Percentiles rank a stretch among this genome's conserved stretches.
Conservation (phyloP, 331 rosid species). For the Acacia concinna region DNA sequence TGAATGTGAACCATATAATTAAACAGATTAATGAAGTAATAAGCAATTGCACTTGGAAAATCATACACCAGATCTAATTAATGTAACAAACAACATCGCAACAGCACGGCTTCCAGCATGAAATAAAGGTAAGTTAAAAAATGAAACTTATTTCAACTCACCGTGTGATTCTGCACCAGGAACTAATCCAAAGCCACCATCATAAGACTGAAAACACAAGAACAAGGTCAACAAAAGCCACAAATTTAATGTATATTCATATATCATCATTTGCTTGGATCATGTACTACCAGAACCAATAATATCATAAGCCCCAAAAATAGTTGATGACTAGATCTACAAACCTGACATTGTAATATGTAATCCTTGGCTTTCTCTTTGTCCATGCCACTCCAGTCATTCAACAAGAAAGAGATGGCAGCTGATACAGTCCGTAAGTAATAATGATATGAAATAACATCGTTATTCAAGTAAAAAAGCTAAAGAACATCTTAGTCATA, state of each 20-base stretch:
- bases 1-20: neutral
- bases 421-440: constrained; percentile 56
- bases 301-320: neutral
- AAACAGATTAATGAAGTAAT: constrained; percentile 17
- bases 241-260: constrained; percentile 19
- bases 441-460: constrained; percentile 25
- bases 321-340: constrained; percentile 34
- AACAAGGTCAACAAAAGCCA: constrained; percentile 16
- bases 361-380: constrained; percentile 83
- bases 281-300: neutral
- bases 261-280: neutral
- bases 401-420: constrained; percentile 79
- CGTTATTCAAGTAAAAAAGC: constrained; percentile 10
- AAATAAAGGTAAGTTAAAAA: neutral
- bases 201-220: constrained; percentile 66
- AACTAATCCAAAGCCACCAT: constrained; percentile 95
- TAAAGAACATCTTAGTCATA: constrained; percentile 10
- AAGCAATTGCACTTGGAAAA: neutral
- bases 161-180: constrained; percentile 98
- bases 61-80: neutral
- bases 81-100: constrained; percentile 21
- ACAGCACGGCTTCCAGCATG: neutral
- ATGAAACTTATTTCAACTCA: constrained; percentile 48
- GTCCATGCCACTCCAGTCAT: constrained; percentile 94
- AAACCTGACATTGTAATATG: constrained; percentile 84